Percentiles rank a stretch among this genome's conserved stretches.
Evolutionary conservation across 2,329 filamentous ascomycete species (phyloP).

Genomic region (Atkinsonella texensis): DNA sequence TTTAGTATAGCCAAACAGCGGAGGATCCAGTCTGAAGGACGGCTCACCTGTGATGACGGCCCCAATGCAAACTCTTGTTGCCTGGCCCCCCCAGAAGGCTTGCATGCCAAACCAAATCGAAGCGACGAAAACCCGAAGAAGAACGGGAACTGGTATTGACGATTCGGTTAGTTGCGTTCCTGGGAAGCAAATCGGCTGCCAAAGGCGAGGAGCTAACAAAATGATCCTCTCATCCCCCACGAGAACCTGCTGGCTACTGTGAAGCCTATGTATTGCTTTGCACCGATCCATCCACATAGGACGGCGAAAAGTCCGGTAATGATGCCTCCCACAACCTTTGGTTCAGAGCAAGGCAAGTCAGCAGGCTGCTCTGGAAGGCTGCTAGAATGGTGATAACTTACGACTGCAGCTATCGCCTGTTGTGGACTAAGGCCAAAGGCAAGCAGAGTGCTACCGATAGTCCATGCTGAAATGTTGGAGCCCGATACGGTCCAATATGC

Average conservation of each 20-base stretch:
- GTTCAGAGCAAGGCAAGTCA: background rate
- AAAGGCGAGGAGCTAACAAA: constrained; percentile 13
- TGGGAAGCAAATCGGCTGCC: too few relatives aligned
- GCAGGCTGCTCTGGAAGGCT: too few relatives aligned
- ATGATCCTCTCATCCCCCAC: constrained; percentile 36
- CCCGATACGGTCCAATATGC: constrained; percentile 15
- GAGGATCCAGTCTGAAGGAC: background rate
- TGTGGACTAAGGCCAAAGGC: constrained; percentile 16
- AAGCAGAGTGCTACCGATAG: constrained; percentile 14
- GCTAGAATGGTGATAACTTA: constrained; percentile 1
- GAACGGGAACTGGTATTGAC: constrained; percentile 12
- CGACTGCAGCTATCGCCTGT: constrained; percentile 15
- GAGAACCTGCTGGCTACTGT: constrained; percentile 25
- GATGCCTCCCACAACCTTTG: constrained; percentile 11
- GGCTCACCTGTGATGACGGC: constrained; percentile 15
- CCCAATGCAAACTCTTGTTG: constrained; percentile 16
- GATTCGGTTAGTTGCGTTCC: too few relatives aligned
- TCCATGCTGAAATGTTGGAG: constrained; percentile 15
- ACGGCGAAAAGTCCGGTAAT: constrained; percentile 12
- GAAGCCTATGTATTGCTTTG: constrained; percentile 15
- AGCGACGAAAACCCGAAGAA: constrained; percentile 14
- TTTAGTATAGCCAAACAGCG: background rate
- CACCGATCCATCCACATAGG: constrained; percentile 13
- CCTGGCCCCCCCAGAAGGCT: constrained; percentile 18
- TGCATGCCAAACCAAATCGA: constrained; percentile 19